Percentiles rank a stretch among this genome's conserved stretches.
Evolutionary conservation across 176 grass and related monocot species (phyloP).

Genomic region (Triticum monococcum): DNA sequence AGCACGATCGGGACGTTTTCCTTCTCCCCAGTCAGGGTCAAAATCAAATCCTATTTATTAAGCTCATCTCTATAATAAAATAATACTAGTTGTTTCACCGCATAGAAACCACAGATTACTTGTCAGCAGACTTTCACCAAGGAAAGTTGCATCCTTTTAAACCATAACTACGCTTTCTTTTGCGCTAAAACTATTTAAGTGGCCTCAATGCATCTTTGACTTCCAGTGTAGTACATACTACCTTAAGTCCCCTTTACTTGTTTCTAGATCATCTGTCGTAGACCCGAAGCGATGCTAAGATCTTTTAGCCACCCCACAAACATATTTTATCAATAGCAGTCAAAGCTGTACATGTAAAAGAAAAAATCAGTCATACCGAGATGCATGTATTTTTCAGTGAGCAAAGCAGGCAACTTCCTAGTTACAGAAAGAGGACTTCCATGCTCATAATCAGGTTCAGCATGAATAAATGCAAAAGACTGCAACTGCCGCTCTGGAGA

Average conservation of each 20-base stretch:
- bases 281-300: conserved; percentile 23
- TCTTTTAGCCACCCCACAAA: background rate
- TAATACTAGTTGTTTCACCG: conserved; percentile 25
- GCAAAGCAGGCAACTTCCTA: background rate
- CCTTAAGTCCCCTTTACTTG: conserved; percentile 15
- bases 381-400: background rate
- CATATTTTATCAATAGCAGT: conserved; percentile 29
- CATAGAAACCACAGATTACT: background rate
- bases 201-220: conserved; percentile 16
- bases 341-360: background rate
- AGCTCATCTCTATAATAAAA: background rate
- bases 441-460: background rate
- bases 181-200: conserved; percentile 22
- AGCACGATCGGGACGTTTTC: conserved; percentile 7
- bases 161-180: background rate
- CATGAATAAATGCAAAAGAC: background rate
- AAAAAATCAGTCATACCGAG: background rate
- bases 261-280: conserved; percentile 18
- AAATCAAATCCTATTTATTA: background rate
- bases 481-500: background rate
- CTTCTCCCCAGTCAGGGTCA: background rate
- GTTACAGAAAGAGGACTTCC: background rate
- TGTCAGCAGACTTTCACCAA: background rate
- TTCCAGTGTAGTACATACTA: background rate
- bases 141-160: background rate